Base-by-base conservation (phyloP, 768 basidiomycete genomes). In the Trametes gibbosa region DNA sequence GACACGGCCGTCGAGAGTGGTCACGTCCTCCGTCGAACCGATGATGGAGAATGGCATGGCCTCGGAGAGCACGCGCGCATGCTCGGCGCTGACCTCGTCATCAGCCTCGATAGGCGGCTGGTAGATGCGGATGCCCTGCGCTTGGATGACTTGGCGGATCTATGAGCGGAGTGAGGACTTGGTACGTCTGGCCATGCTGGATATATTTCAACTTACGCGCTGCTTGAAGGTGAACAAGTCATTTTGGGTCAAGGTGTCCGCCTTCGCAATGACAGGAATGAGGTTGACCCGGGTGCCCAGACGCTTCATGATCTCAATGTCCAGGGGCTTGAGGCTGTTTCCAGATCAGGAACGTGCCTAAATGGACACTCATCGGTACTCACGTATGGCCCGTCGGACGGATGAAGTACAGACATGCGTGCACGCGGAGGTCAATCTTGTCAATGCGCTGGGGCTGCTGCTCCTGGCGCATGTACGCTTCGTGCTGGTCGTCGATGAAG, bases 221-320 rank as follows among this genome's bases (percentile, higher is more conserved):
- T 91, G 87, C 79, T 99, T 99, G 84, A 98, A 98, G 35, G 83
- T 76, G 63, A 84, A 83, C 12, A 99, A 79, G 74, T 98, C 97
- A 62, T 89, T 88, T 69, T 96, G 95, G 1, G 95, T 98, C 62
- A 99, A 80, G 1, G 97, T 99, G 70, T 98, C 97, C 23, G 97
- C 96, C 76, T 98, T 98, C 56, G 97, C 93, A 53, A 99, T 80
- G 68, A 98, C 95, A 5, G 97, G 97, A 66, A 99, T 98, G 60
- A 99, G 83, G 75, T 99, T 97, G 73, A 98, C 97, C 65, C 97
- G 89, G 48, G 95, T 95, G 39, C 97, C 96, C 19, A 99, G 87
- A 58, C 95, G 91, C 79, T 98, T 98, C 97, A 99, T 99, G 73
- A 98, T 95, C 76, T 98, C 97, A 66, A 99, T 95, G 71, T 99